Percentiles rank a stretch among this genome's conserved stretches.
These are phyloP conservation scores for Mucuna pruriens DNA, from an alignment of 306 rosid species.

Conservation along the genomic window DNA sequence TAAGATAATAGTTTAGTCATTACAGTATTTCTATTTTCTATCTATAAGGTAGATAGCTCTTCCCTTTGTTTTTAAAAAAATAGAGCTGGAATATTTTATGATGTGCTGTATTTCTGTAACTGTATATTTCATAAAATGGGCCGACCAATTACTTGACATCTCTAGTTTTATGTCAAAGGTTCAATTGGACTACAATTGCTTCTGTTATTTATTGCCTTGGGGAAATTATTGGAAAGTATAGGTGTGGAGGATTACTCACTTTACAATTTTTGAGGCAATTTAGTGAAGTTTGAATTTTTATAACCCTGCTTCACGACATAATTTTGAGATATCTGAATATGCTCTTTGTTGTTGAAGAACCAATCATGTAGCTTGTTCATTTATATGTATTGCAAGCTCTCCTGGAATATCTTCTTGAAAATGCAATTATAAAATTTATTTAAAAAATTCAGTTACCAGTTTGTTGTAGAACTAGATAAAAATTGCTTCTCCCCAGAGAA, in stretches of 20 bases:
- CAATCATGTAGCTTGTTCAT: not conserved
- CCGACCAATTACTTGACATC: not conserved
- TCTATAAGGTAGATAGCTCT: not conserved
- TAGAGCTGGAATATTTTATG: not conserved
- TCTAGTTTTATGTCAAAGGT: constrained; percentile 11
- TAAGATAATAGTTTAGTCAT: not conserved
- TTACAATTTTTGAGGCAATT: constrained; percentile 11
- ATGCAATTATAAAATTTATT: not conserved
- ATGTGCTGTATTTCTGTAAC: constrained; percentile 1
- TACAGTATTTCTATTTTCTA: constrained; percentile 1
- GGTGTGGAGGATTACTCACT: not conserved
- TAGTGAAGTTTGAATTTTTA: not conserved
- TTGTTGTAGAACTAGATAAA: not conserved
- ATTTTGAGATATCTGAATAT: constrained; percentile 13
- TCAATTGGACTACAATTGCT: not conserved
- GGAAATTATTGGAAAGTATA: not conserved
- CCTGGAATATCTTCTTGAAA: not conserved
- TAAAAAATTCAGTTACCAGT: not conserved
- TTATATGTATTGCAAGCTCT: not conserved
- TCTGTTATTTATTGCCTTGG: not conserved
- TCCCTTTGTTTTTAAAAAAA: not conserved
- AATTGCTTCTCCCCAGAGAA: not conserved
- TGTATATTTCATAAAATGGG: not conserved
- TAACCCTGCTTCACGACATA: not conserved
- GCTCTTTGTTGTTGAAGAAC: not conserved